Evolutionary conservation across 352 stramenopile genomes (phyloP).

Genomic region (Phytophthora nicotianae): DNA sequence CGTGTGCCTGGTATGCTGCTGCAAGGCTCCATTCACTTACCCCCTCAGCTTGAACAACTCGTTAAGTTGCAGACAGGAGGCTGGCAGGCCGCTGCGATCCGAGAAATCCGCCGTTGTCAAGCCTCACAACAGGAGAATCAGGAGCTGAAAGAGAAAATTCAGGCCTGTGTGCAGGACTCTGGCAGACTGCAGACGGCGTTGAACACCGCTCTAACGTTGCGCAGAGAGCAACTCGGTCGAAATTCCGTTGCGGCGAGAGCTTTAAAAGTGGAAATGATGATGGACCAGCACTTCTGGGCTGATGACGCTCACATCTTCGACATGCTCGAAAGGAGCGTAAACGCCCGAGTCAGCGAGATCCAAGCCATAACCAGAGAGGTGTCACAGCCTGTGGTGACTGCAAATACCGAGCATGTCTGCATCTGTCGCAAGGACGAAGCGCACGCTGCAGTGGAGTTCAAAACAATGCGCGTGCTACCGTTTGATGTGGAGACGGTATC

Average conservation of each 20-base stretch:
- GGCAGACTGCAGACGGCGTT: constrained; percentile 21
- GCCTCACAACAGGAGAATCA: constrained; percentile 15
- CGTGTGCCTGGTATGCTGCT: neutral
- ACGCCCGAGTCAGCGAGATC: constrained; percentile 17
- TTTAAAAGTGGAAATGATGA: constrained; percentile 24
- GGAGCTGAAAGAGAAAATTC: constrained; percentile 21
- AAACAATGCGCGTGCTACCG: constrained; percentile 14
- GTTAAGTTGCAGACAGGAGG: constrained; percentile 9
- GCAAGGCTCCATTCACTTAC: neutral
- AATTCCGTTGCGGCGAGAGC: constrained; percentile 18
- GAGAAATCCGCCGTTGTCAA: constrained; percentile 8
- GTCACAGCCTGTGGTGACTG: constrained; percentile 12
- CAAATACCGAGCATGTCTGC: constrained; percentile 18
- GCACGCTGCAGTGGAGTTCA: constrained; percentile 23
- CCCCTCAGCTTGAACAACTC: constrained; percentile 17
- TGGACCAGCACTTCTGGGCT: neutral
- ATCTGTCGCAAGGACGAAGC: constrained; percentile 24
- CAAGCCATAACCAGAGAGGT: constrained; percentile 4
- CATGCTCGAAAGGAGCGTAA: constrained; percentile 26
- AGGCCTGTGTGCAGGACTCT: constrained; percentile 20
- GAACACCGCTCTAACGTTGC: constrained; percentile 4
- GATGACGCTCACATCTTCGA: constrained; percentile 16
- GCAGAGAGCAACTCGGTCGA: constrained; percentile 6
- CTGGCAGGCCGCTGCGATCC: constrained; percentile 19
- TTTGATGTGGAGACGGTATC: constrained; percentile 23